Percentiles rank a stretch among this genome's conserved stretches.
These are phyloP conservation scores for Solanum peruvianum DNA, from an alignment of 257 asterid species.

Conservation along the genomic window DNA sequence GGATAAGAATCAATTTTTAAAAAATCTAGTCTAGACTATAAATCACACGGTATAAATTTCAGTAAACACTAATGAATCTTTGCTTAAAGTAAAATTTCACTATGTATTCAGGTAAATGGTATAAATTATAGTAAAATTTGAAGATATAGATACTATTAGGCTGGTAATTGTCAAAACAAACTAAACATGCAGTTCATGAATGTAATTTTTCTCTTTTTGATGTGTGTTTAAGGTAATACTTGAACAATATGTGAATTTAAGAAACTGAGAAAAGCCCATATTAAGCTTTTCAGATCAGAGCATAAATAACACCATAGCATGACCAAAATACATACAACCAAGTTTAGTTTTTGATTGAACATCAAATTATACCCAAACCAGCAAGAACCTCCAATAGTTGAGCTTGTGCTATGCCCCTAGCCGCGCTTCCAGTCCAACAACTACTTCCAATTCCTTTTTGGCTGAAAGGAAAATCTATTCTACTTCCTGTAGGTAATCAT, in stretches of 20 bases:
- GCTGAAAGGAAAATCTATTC: constrained; percentile 29
- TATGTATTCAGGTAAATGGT: not conserved
- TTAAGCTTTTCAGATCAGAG: not conserved
- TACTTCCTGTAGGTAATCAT: constrained; percentile 90
- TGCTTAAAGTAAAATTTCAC: not conserved
- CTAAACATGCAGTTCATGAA: not conserved
- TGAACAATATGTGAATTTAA: not conserved
- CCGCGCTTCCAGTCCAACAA: not conserved
- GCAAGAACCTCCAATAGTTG: not conserved
- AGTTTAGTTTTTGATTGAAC: not conserved
- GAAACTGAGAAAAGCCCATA: not conserved
- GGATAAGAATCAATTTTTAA: not conserved
- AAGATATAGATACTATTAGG: not conserved
- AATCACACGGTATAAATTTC: not conserved
- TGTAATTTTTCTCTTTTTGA: not conserved
- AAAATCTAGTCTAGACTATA: not conserved
- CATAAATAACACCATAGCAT: not conserved
- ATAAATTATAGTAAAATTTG: not conserved
- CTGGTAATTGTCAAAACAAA: not conserved
- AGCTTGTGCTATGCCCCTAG: not conserved
- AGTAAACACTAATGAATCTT: not conserved
- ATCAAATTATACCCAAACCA: not conserved
- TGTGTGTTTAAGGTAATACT: not conserved
- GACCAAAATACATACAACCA: not conserved
- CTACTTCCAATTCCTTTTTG: not conserved